These are phyloP conservation scores for Cadophora sp. DNA, from an alignment of 2,329 filamentous ascomycete genomes.

Conservation along the genomic window DNA sequence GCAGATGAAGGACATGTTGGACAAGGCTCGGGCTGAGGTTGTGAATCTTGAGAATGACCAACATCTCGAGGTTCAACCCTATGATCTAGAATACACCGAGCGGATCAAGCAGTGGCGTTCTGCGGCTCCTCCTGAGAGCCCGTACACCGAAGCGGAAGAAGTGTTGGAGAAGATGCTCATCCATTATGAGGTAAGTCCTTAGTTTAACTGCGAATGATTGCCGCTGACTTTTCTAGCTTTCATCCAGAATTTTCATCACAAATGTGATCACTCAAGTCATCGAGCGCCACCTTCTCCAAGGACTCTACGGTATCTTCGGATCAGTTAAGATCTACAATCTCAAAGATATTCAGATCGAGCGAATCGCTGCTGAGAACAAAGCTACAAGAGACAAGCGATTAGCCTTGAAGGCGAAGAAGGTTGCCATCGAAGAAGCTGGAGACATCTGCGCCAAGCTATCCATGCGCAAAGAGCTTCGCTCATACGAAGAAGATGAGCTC, in stretches of 20 bases:
- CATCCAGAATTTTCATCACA: slow-evolving; percentile 26
- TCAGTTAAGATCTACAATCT: slow-evolving; percentile 26
- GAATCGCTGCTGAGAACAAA: slow-evolving; percentile 26
- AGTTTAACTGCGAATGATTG: background rate
- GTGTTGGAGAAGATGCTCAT: slow-evolving; percentile 30
- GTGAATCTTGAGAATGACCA: slow-evolving; percentile 24
- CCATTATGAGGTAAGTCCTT: slow-evolving; percentile 24
- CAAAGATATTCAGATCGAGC: slow-evolving; percentile 24
- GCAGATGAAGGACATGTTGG: slow-evolving; percentile 23
- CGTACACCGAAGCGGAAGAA: slow-evolving; percentile 24
- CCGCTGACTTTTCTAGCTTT: slow-evolving; percentile 15
- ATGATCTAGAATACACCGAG: slow-evolving; percentile 26
- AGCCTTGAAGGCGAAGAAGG: slow-evolving; percentile 20
- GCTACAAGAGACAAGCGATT: slow-evolving; percentile 22
- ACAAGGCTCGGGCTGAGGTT: slow-evolving; percentile 22
- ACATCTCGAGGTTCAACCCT: slow-evolving; percentile 26
- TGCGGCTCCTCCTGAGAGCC: slow-evolving; percentile 11
- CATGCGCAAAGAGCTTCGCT: slow-evolving; percentile 26
- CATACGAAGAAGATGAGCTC: slow-evolving; percentile 7
- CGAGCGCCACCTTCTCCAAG: slow-evolving; percentile 28
- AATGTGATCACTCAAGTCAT: slow-evolving; percentile 29
- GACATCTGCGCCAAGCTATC: slow-evolving; percentile 26
- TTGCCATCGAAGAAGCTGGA: slow-evolving; percentile 26
- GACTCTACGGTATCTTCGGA: slow-evolving; percentile 21
- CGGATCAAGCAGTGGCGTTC: slow-evolving; percentile 23